phyloP scores from a whole-genome alignment of 2,329 filamentous ascomycete genomes.

The Zalaria sp. region DNA sequence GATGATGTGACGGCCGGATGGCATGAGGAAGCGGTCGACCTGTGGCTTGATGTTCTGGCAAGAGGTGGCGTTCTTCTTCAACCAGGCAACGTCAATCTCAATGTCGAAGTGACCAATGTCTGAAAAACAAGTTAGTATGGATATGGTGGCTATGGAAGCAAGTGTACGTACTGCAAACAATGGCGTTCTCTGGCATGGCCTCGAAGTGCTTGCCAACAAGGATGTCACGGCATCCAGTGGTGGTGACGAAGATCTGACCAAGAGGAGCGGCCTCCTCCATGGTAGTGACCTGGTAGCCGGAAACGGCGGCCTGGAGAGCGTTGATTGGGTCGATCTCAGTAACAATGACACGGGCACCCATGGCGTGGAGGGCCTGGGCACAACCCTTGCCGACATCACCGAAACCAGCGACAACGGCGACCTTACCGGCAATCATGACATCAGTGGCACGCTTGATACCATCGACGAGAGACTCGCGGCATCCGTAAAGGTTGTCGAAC shows the following conservation, averaged over 20 bases:
- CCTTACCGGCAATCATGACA: slow-evolving; percentile 99
- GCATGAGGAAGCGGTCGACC: slow-evolving; percentile 95
- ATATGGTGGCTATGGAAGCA: too few species aligned
- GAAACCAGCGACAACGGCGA: slow-evolving; percentile 92
- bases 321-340: slow-evolving; percentile 99
- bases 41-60: slow-evolving; percentile 99
- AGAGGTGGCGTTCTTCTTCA: slow-evolving; percentile 90
- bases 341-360: slow-evolving; percentile 92
- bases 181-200: slow-evolving; percentile 91
- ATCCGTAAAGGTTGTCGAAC: slow-evolving; percentile 99
- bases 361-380: slow-evolving; percentile 85
- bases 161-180: slow-evolving; percentile 58
- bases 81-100: slow-evolving; percentile 98
- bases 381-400: slow-evolving; percentile 99
- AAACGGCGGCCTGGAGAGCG: slow-evolving; percentile 95
- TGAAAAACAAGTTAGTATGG: too few species aligned
- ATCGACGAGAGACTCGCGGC: slow-evolving; percentile 95
- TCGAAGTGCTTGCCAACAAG: slow-evolving; percentile 85
- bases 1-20: slow-evolving; percentile 91
- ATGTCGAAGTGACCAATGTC: slow-evolving; percentile 99
- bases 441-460: slow-evolving; percentile 99
- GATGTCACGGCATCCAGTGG: slow-evolving; percentile 98
- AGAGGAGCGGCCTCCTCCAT: slow-evolving; percentile 88
- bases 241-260: slow-evolving; percentile 98
- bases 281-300: slow-evolving; percentile 89